These are phyloP conservation scores for Gyrodon lividus DNA, from an alignment of 768 basidiomycete genomes.

Conservation along the genomic window DNA sequence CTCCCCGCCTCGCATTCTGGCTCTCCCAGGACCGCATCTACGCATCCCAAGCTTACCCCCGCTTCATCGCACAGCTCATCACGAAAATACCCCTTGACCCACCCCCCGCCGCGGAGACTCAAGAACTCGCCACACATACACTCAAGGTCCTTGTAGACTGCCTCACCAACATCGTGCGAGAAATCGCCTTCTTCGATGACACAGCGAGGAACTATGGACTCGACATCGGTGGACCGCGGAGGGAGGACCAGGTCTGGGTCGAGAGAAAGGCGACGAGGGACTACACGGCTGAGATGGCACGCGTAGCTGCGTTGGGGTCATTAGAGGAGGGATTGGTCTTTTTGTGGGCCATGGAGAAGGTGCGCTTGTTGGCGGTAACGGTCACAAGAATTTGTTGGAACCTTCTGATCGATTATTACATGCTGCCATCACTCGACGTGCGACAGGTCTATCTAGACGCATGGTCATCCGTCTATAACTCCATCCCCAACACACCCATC, in stretches of 20 bases:
- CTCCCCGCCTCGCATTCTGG: slow-evolving; percentile 54
- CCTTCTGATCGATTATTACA: too few species aligned
- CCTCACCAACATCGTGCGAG: slow-evolving; percentile 57
- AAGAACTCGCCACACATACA: slow-evolving; percentile 28
- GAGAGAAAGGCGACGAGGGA: slow-evolving; percentile 62
- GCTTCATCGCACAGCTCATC: slow-evolving; percentile 67
- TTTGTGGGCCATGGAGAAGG: slow-evolving; percentile 80
- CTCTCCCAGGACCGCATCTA: slow-evolving; percentile 75
- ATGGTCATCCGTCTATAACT: slow-evolving; percentile 51
- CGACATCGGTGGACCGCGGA: slow-evolving; percentile 34
- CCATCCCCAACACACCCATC: slow-evolving; percentile 2
- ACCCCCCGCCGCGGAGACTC: neutral
- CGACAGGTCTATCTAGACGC: slow-evolving; percentile 66
- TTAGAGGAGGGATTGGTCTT: slow-evolving; percentile 68
- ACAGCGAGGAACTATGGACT: slow-evolving; percentile 46
- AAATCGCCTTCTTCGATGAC: slow-evolving; percentile 59
- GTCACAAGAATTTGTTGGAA: too few species aligned
- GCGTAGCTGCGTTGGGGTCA: slow-evolving; percentile 42
- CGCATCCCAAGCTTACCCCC: slow-evolving; percentile 71
- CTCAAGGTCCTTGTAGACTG: slow-evolving; percentile 51
- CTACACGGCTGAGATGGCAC: slow-evolving; percentile 71
- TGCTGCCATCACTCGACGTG: too few species aligned
- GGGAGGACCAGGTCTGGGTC: slow-evolving; percentile 33
- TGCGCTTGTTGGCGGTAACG: slow-evolving; percentile 21
- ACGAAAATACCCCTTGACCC: slow-evolving; percentile 48